Evolutionary conservation across 1,139 yeast genomes (phyloP).

Genomic region (Geotrichum klebahnii): DNA sequence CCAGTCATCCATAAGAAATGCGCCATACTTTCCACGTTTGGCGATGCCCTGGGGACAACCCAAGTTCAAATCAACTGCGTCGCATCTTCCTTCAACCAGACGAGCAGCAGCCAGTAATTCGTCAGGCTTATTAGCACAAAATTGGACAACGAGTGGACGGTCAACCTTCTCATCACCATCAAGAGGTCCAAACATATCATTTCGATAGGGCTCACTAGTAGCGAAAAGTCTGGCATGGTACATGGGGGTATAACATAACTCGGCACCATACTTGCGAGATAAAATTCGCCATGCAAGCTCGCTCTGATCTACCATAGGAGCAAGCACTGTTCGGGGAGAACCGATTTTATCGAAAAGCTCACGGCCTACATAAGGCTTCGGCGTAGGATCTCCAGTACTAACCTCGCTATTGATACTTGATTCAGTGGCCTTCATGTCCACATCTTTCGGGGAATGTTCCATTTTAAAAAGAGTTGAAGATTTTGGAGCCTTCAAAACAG

Average conservation of each 20-base stretch:
- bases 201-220: slow-evolving; percentile 73
- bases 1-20: slow-evolving; percentile 98
- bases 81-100: slow-evolving; percentile 76
- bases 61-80: slow-evolving; percentile 89
- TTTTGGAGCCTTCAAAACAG: neutral
- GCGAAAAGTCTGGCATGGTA: slow-evolving; percentile 88
- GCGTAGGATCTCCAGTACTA: neutral
- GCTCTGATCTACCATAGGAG: slow-evolving; percentile 98
- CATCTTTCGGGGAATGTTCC: slow-evolving; percentile 3
- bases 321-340: slow-evolving; percentile 77
- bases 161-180: slow-evolving; percentile 70
- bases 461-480: neutral
- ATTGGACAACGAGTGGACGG: slow-evolving; percentile 85
- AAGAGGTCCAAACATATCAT: slow-evolving; percentile 64
- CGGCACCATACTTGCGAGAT: slow-evolving; percentile 86
- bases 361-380: slow-evolving; percentile 49
- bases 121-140: slow-evolving; percentile 94
- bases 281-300: slow-evolving; percentile 94
- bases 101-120: slow-evolving; percentile 75
- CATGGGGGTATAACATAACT: slow-evolving; percentile 95
- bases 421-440: neutral
- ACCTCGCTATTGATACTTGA: neutral
- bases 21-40: slow-evolving; percentile 87
- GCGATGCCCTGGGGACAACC: slow-evolving; percentile 99
- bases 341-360: slow-evolving; percentile 67